phyloP scores from a whole-genome alignment of 495 filamentous ascomycete genomes.

The Penicillium dipodomyicola region DNA sequence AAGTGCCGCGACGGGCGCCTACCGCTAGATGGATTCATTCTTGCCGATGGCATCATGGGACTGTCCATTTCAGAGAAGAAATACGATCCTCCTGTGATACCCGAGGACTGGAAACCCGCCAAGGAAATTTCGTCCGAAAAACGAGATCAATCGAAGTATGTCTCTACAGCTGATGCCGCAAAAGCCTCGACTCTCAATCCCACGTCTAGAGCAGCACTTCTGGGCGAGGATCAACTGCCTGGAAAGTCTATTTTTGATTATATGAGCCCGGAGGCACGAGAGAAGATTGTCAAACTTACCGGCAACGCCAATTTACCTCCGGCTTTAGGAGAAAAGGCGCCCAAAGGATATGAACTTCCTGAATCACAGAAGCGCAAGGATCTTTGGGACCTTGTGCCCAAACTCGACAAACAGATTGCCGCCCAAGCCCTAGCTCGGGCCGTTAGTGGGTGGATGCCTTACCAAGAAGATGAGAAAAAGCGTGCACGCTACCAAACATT shows the following conservation, averaged over 20 bases:
- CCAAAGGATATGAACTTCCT: constrained; percentile 57
- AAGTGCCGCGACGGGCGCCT: constrained; percentile 89
- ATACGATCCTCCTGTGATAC: constrained; percentile 74
- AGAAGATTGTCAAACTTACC: constrained; percentile 70
- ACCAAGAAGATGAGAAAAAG: constrained; percentile 77
- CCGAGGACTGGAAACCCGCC: constrained; percentile 68
- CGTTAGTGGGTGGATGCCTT: constrained; percentile 75
- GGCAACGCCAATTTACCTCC: constrained; percentile 75
- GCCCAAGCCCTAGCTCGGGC: constrained; percentile 73
- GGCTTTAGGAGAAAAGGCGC: constrained; percentile 68
- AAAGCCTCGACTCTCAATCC: constrained; percentile 75
- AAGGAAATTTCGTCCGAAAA: constrained; percentile 50
- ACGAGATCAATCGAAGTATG: constrained; percentile 43
- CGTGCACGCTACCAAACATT: constrained; percentile 73
- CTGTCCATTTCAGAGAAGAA: constrained; percentile 56
- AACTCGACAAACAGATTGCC: constrained; percentile 70
- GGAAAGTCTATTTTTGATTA: constrained; percentile 96
- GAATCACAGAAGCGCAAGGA: constrained; percentile 59
- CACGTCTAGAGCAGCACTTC: constrained; percentile 70
- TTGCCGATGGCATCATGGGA: constrained; percentile 60
- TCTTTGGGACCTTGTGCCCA: constrained; percentile 65
- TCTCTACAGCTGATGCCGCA: constrained; percentile 72
- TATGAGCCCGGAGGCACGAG: constrained; percentile 76
- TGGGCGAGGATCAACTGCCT: constrained; percentile 80
- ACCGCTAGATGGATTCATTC: constrained; percentile 81